These are phyloP conservation scores for Harringtonia lauricola DNA, from an alignment of 2,329 filamentous ascomycete genomes.

Conservation along the genomic window DNA sequence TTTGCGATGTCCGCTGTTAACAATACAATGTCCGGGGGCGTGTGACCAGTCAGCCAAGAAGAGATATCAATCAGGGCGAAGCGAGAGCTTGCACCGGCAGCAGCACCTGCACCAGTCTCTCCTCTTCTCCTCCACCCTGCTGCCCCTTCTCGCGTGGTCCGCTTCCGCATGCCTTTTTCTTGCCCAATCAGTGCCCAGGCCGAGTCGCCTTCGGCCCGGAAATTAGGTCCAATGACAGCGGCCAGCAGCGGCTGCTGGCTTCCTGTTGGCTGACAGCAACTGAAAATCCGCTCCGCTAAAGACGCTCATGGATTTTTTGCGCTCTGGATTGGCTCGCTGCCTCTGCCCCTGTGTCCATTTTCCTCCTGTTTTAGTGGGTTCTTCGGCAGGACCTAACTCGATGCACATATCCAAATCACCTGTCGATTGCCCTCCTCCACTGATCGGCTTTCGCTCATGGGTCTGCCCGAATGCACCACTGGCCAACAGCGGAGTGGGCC, in stretches of 20 bases:
- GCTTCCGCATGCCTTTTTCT: constrained; percentile 19
- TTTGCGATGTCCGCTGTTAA: no score
- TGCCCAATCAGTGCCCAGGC: constrained; percentile 26
- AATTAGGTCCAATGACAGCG: constrained; percentile 26
- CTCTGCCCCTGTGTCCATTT: neutral
- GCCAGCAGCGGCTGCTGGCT: constrained; percentile 13
- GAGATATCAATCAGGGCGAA: no score
- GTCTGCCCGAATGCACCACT: constrained; percentile 4
- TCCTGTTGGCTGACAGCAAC: constrained; percentile 18
- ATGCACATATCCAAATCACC: neutral
- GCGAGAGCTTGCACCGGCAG: no score
- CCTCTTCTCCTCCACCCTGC: no score
- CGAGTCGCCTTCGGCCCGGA: constrained; percentile 18
- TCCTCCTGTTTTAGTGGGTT: neutral
- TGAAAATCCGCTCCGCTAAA: neutral
- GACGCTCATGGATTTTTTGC: neutral
- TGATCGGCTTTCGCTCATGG: constrained; percentile 9
- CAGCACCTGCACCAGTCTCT: no score
- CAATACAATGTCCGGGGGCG: no score
- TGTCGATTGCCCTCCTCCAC: constrained; percentile 8
- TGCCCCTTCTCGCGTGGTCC: no score
- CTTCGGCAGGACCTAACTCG: neutral
- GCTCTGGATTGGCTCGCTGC: constrained; percentile 1
- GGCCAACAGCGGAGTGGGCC: constrained; percentile 2
- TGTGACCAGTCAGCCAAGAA: no score